phyloP scores from a whole-genome alignment of 345 rosid genomes.

The Lumnitzera racemosa region DNA sequence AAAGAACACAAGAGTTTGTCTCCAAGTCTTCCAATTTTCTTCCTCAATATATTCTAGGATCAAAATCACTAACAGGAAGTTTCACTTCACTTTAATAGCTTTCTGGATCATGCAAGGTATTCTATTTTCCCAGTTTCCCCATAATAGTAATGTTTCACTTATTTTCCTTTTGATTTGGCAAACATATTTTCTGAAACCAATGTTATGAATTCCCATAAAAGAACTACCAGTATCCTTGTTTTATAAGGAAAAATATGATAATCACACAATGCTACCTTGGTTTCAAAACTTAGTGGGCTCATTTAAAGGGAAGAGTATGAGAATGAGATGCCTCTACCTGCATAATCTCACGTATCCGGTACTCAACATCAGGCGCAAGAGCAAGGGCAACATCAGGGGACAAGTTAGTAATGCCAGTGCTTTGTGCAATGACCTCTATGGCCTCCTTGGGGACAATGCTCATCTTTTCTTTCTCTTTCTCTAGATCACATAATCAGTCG shows the following conservation, averaged over 20 bases:
- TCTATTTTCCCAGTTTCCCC: too few species aligned
- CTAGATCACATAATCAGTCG: too few species aligned
- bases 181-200: too few species aligned
- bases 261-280: too few species aligned
- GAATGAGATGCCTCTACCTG: slow-evolving; percentile 38
- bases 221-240: too few species aligned
- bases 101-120: too few species aligned
- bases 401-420: slow-evolving; percentile 63
- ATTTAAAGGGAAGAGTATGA: neutral
- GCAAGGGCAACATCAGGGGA: slow-evolving; percentile 59
- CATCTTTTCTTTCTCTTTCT: slow-evolving; percentile 18
- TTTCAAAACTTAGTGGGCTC: neutral
- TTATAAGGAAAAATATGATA: too few species aligned
- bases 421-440: slow-evolving; percentile 81
- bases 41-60: neutral
- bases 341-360: slow-evolving; percentile 79
- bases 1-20: neutral
- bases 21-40: too few species aligned
- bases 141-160: too few species aligned
- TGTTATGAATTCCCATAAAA: too few species aligned
- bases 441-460: slow-evolving; percentile 64
- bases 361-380: slow-evolving; percentile 79
- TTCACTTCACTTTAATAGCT: neutral
- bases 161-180: too few species aligned
- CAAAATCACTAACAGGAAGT: neutral